Evolutionary conservation across 1,284 basidiomycete species (phyloP), one percentile per base, ranked within the genome.

Genomic region (Sporisorium sorghi): DNA sequence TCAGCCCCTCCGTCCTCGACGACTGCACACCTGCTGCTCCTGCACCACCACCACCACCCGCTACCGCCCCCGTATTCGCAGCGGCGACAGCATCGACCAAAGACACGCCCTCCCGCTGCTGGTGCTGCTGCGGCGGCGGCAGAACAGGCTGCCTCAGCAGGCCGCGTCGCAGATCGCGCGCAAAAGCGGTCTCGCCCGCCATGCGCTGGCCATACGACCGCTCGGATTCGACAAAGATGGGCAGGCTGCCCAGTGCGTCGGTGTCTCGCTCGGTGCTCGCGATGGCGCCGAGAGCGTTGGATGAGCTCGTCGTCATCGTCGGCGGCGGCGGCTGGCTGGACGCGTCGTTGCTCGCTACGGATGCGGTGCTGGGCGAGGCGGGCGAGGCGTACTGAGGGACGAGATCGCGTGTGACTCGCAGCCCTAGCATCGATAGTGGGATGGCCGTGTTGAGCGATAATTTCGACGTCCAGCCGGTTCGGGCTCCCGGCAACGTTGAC

Each of bases 161-260:
- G 2, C 76, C 77, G 12, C 76, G 55, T 28, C 75, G 46, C 15
- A 72, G 19, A 54, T 78, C 73, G 9, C 78, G 53, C 14, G 78
- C 72, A 15, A 65, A 74, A 2, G 58, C 21, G 5, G 78, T 61
- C 11, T 80, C 76, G 19, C 76, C 76, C 5, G 64, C 78, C 15
- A 51, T 15, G 9, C 58, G 44, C 11, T 66, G 57, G 3, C 78
- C 78, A 35, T 78, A 80, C 10, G 46, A 37, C 21, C 69, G 47
- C 30, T 80, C 78, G 5, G 71, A 73, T 33, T 77, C 75, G 8
- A 77, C 54, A 40, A 58, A 66, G 1, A 55, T 19, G 9, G 63
- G 60, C 19, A 72, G 47, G 2, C 46, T 43, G 21, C 44, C 7
- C 2, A 61, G 32, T 6, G 32, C 42, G 3, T 44, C 54, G n/a